Percentiles rank a stretch among this genome's conserved stretches.
These are phyloP conservation scores for Aspergillus coremiiformis DNA, from an alignment of 495 filamentous ascomycete genomes.

Conservation along the genomic window DNA sequence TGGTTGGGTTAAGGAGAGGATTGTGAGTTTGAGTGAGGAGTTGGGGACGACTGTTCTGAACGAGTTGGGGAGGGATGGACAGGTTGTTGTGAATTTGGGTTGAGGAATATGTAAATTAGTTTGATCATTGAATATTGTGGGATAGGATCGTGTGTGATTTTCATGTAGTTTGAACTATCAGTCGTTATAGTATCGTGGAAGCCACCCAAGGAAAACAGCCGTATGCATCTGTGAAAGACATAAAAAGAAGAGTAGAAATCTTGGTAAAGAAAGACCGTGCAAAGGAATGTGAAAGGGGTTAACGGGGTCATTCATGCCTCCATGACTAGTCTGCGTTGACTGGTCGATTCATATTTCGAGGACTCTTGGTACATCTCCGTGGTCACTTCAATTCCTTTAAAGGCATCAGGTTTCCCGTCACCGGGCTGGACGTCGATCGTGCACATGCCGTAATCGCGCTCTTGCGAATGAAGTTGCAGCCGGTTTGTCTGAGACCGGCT, in stretches of 20 bases:
- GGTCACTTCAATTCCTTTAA: conserved; percentile 29
- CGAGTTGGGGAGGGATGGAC: conserved; percentile 18
- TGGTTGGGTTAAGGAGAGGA: conserved; percentile 18
- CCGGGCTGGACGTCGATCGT: conserved; percentile 27
- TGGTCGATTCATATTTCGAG: conserved; percentile 14
- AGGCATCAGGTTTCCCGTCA: neutral
- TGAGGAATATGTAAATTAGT: neutral
- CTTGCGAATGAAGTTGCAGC: conserved; percentile 18
- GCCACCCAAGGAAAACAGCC: neutral
- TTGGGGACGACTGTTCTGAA: conserved; percentile 11
- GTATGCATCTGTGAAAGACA: neutral
- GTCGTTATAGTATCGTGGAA: neutral
- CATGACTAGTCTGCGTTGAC: conserved; percentile 19
- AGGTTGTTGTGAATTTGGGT: conserved; percentile 23
- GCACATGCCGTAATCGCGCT: conserved; percentile 28
- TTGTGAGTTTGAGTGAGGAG: conserved; percentile 17
- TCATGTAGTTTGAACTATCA: neutral
- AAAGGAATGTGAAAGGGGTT: neutral
- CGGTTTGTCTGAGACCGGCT: conserved; percentile 14
- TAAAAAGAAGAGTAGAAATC: neutral
- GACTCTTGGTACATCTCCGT: conserved; percentile 31
- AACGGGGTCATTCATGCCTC: conserved; percentile 7
- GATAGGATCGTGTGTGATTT: neutral
- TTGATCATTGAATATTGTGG: neutral
- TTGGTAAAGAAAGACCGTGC: neutral